Base-by-base conservation (phyloP, 345 rosid genomes). In the Linum lewisii region DNA sequence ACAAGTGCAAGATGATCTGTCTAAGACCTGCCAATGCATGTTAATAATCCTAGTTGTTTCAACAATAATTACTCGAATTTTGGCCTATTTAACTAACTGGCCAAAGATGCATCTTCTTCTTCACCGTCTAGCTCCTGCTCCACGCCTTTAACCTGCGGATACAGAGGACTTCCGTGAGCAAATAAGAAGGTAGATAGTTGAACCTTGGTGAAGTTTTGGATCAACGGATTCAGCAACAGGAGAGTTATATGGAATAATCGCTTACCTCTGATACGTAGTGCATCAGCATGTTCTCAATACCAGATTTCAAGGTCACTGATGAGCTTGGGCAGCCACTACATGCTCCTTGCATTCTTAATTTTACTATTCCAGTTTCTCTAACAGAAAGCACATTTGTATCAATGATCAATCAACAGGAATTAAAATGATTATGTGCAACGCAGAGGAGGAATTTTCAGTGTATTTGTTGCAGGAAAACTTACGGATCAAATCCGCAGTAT, bases 291-390 rank as follows among this genome's bases (percentile, higher is more conserved):
- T 89, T 93, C 61, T 93, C 97, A 34, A 93, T 93, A 62, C 97
- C 97, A 60, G 97, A 93, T 81, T 93, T 93, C 79, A 93, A 68
- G 54, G 99, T 93, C 67, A 93, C 97, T 20, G 99, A 81, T 57
- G 97, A 93, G 73, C 97, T 93, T 20, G 97, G 99, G 74, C 99
- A 93, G 66, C 99, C 99, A 50, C 97, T 93, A 74, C 99, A 93
- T 32, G 97, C 97, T 72, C 97, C 95, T 79, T 93, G 97, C 99
- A 93, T 89, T 67, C 75, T 69, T 81, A 93, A 79, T 78, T 83
- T 93, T 66, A 93, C 97, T 54, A 84, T 64, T 60, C 97, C 95
- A 38, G 90, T 89, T 70, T 93, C 95, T 62, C 97, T 93, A 51
- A 6, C 63, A 24, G 66, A 57, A 72, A 73, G 68, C 9, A 62